A percentile compares a stretch with the other conserved stretches of the same genome.
Evolutionary conservation across 345 rosid species (phyloP).

Genomic region (Balakata baccata): DNA sequence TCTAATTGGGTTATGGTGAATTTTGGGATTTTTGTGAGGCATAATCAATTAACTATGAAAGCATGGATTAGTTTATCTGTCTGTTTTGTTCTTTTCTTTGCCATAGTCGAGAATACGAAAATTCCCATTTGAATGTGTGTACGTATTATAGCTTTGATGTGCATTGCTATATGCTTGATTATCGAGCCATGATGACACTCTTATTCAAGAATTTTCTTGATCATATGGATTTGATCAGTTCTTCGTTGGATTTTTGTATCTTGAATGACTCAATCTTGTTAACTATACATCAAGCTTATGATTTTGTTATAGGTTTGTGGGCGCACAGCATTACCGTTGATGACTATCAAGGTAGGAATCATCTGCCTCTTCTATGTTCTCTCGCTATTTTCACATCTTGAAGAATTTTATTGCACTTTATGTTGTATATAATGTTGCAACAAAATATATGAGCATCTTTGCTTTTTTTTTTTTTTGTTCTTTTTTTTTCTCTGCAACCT

Average conservation of each 20-base stretch:
- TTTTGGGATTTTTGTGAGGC: no score
- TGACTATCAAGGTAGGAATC: slow-evolving; percentile 82
- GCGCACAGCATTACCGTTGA: slow-evolving; percentile 63
- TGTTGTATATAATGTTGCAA: not conserved
- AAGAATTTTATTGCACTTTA: not conserved
- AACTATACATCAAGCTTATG: slow-evolving; percentile 1
- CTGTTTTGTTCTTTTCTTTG: no score
- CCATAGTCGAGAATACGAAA: not conserved
- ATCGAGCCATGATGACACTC: not conserved
- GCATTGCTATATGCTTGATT: not conserved
- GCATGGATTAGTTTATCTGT: no score
- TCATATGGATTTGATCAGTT: not conserved
- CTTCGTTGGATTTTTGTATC: not conserved
- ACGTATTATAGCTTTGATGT: no score
- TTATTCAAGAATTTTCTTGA: not conserved
- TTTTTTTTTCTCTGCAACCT: not conserved
- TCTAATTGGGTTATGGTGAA: no score
- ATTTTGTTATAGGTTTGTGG: slow-evolving; percentile 52
- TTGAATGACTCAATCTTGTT: not conserved
- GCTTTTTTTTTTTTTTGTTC: not conserved
- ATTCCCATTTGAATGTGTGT: not conserved
- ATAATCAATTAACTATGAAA: no score
- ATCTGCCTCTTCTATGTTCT: not conserved
- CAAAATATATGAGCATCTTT: not conserved
- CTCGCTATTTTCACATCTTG: not conserved